Evolutionary conservation across 192 early-diverging fungal genomes (phyloP).

Genomic region (Coemansia sp.): DNA sequence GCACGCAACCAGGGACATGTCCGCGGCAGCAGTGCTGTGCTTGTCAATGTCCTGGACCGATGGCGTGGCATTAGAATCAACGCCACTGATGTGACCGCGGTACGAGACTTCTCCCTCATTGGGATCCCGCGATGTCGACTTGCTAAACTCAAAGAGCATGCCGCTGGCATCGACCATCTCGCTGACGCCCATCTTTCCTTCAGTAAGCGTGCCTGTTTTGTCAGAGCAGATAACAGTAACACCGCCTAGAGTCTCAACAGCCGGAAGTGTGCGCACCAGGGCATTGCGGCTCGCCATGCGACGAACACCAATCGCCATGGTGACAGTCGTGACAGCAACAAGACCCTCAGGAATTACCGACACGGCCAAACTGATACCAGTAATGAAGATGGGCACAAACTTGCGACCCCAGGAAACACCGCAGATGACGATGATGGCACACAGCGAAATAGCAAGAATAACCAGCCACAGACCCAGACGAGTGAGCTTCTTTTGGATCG

Average conservation of each 20-base stretch:
- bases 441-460: constrained; percentile 73
- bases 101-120: constrained; percentile 64
- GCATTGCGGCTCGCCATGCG: constrained; percentile 87
- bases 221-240: constrained; percentile 98
- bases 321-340: constrained; percentile 95
- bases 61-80: constrained; percentile 39
- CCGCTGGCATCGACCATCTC: constrained; percentile 57
- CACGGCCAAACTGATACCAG: constrained; percentile 89
- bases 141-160: constrained; percentile 53
- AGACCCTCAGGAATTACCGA: constrained; percentile 98
- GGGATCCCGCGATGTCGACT: constrained; percentile 61
- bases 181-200: constrained; percentile 93
- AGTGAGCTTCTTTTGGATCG: constrained; percentile 73
- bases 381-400: constrained; percentile 69
- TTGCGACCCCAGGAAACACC: constrained; percentile 67
- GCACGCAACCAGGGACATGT: constrained; percentile 76
- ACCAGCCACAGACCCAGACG: constrained; percentile 85
- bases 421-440: constrained; percentile 81
- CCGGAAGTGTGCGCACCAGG: constrained; percentile 88
- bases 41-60: constrained; percentile 46
- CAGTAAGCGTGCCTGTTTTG: constrained; percentile 95
- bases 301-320: constrained; percentile 95
- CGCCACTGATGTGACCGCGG: constrained; percentile 56
- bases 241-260: constrained; percentile 93
- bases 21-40: constrained; percentile 60